Evolutionary conservation across 257 asterid genomes (phyloP).

Genomic region (Rubia yunnanensis): DNA sequence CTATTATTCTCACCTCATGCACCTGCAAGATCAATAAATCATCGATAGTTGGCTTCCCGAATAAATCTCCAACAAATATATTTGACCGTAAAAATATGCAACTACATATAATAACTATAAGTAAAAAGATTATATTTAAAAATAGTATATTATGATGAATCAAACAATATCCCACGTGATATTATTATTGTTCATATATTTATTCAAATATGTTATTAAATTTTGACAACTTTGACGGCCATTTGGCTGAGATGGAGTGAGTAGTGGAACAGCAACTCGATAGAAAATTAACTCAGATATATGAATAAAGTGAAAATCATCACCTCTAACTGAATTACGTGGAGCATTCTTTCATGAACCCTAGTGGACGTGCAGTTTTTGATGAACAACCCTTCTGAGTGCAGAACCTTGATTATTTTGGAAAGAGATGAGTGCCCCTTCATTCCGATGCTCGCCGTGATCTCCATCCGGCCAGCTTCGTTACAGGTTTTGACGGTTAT

Average conservation of each 20-base stretch:
- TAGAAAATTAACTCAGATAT: neutral
- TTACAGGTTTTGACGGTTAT: conserved; percentile 27
- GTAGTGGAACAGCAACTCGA: neutral
- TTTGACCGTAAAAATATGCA: too few relatives aligned
- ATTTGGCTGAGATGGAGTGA: too few relatives aligned
- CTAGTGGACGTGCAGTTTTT: conserved; percentile 30
- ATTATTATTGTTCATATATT: too few relatives aligned
- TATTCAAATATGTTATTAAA: too few relatives aligned
- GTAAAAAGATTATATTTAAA: too few relatives aligned
- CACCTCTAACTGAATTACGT: conserved; percentile 44
- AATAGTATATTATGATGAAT: too few relatives aligned
- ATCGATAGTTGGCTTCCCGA: too few relatives aligned
- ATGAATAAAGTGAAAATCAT: too few relatives aligned
- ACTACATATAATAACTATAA: too few relatives aligned
- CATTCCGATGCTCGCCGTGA: conserved; percentile 19
- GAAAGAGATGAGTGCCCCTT: conserved; percentile 24
- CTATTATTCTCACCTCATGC: conserved; percentile 3
- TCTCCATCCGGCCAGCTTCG: conserved; percentile 25
- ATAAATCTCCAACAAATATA: too few relatives aligned
- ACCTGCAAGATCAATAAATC: conserved; percentile 9
- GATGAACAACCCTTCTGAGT: conserved; percentile 24
- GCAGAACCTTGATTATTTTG: conserved; percentile 23
- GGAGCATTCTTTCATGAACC: conserved; percentile 22
- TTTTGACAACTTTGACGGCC: too few relatives aligned
- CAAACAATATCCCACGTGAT: too few relatives aligned